A percentile compares a stretch with the other conserved stretches of the same genome.
These are phyloP conservation scores for Pestalotiopsis sp. DNA, from an alignment of 2,329 filamentous ascomycete species.

Conservation along the genomic window DNA sequence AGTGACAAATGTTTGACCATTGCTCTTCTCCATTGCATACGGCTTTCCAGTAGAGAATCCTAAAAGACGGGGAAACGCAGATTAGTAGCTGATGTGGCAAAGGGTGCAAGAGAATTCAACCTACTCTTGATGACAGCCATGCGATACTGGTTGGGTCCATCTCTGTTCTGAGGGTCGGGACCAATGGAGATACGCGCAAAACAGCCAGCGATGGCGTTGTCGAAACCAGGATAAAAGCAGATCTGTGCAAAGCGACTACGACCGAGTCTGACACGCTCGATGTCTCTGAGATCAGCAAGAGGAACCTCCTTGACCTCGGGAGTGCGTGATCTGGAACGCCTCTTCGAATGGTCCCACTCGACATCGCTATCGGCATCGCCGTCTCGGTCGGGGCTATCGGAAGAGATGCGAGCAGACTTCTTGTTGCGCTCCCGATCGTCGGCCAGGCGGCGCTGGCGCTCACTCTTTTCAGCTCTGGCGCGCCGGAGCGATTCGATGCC, in stretches of 20 bases:
- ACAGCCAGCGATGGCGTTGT: slow-evolving; percentile 77
- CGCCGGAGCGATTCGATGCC: slow-evolving; percentile 71
- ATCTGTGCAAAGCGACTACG: slow-evolving; percentile 85
- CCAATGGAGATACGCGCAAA: slow-evolving; percentile 85
- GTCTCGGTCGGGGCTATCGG: slow-evolving; percentile 49
- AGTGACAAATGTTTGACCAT: slow-evolving; percentile 76
- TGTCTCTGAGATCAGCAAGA: slow-evolving; percentile 74
- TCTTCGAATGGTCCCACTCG: slow-evolving; percentile 63
- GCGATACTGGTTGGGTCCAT: slow-evolving; percentile 77
- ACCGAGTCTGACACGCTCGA: slow-evolving; percentile 81
- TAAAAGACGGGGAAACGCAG: slow-evolving; percentile 31
- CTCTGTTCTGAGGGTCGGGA: slow-evolving; percentile 54
- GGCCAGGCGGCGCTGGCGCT: slow-evolving; percentile 62
- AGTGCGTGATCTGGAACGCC: slow-evolving; percentile 48
- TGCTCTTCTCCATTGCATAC: slow-evolving; percentile 76
- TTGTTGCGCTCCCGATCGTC: slow-evolving; percentile 60
- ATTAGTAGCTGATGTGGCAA: slow-evolving; percentile 20
- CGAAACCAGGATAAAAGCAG: slow-evolving; percentile 91
- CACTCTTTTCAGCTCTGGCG: slow-evolving; percentile 63
- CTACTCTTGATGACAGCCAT: slow-evolving; percentile 85
- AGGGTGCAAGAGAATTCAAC: slow-evolving; percentile 13
- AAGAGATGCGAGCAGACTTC: slow-evolving; percentile 40
- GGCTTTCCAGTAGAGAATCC: slow-evolving; percentile 77
- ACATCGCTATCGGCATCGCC: slow-evolving; percentile 75
- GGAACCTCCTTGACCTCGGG: slow-evolving; percentile 65